Percentiles rank a stretch among this genome's conserved stretches.
Conservation (phyloP, 2,329 filamentous ascomycete species). For the Ustulina deusta region DNA sequence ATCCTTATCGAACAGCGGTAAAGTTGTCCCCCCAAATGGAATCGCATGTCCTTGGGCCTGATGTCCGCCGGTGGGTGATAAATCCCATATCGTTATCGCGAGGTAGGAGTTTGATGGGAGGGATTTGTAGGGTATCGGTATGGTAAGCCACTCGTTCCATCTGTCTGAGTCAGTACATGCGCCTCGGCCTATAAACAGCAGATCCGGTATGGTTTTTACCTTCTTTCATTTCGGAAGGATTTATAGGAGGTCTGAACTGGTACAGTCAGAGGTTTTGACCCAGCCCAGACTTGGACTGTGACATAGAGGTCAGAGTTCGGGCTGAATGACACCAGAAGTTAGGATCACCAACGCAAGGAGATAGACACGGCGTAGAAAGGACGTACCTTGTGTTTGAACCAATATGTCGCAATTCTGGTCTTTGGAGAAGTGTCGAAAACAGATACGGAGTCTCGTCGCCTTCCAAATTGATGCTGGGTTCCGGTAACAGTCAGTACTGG, state of each 20-base stretch:
- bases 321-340: constrained; percentile 59
- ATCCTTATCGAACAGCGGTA: constrained; percentile 91
- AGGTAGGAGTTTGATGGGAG: constrained; percentile 85
- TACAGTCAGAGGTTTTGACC: constrained; percentile 93
- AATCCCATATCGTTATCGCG: constrained; percentile 94
- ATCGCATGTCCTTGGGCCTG: constrained; percentile 80
- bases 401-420: constrained; percentile 84
- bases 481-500: constrained; percentile 18
- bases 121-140: constrained; percentile 86
- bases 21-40: constrained; percentile 93
- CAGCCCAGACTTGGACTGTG: constrained; percentile 93
- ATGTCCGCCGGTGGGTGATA: constrained; percentile 81
- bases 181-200: background rate
- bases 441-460: constrained; percentile 80
- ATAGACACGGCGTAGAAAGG: background rate
- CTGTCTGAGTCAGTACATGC: constrained; percentile 53
- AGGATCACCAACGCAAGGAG: constrained; percentile 34
- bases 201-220: constrained; percentile 49
- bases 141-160: constrained; percentile 96
- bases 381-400: constrained; percentile 83
- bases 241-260: constrained; percentile 94
- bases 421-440: constrained; percentile 81
- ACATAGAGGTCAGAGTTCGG: constrained; percentile 90
- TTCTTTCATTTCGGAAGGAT: constrained; percentile 80
- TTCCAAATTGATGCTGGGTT: constrained; percentile 67